Conservation (phyloP, 2,329 filamentous ascomycete species). For the Cladosporium velox region DNA sequence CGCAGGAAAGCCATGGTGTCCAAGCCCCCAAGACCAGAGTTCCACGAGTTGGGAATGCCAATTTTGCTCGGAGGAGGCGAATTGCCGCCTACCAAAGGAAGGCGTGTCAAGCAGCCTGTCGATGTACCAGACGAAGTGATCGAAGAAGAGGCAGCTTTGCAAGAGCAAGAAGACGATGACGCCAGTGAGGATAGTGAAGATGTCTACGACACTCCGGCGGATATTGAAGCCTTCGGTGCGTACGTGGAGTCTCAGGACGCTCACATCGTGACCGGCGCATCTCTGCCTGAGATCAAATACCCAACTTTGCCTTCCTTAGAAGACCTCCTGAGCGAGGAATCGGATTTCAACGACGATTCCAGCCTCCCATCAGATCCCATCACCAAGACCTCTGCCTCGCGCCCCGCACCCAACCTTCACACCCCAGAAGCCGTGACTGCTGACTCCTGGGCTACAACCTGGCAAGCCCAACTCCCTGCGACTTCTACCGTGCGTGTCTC, state of each 20-base stretch:
- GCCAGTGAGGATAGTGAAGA: conserved; percentile 32
- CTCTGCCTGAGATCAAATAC: conserved; percentile 18
- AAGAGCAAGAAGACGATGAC: conserved; percentile 30
- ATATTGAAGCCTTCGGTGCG: conserved; percentile 23
- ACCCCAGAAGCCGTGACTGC: conserved; percentile 22
- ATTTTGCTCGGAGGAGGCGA: conserved; percentile 58
- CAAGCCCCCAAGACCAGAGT: conserved; percentile 67
- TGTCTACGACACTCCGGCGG: conserved; percentile 36
- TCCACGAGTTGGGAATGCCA: conserved; percentile 66
- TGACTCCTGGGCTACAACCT: conserved; percentile 25
- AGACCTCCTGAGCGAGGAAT: not conserved
- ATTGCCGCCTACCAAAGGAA: conserved; percentile 6
- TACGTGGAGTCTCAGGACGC: conserved; percentile 20
- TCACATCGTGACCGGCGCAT: conserved; percentile 15
- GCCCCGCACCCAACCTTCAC: conserved; percentile 3
- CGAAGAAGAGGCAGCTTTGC: not conserved
- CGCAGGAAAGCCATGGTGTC: conserved; percentile 68
- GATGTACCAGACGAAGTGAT: conserved; percentile 21
- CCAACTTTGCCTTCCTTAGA: conserved; percentile 21
- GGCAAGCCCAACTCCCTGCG: conserved; percentile 18
- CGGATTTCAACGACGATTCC: not conserved
- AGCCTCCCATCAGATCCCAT: conserved; percentile 2
- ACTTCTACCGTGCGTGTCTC: conserved; percentile 19
- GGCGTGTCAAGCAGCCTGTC: conserved; percentile 22
- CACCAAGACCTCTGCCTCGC: not conserved